Evolutionary conservation across 23 red algal species (phyloP).

Genomic region (Gracilaria caudata): DNA sequence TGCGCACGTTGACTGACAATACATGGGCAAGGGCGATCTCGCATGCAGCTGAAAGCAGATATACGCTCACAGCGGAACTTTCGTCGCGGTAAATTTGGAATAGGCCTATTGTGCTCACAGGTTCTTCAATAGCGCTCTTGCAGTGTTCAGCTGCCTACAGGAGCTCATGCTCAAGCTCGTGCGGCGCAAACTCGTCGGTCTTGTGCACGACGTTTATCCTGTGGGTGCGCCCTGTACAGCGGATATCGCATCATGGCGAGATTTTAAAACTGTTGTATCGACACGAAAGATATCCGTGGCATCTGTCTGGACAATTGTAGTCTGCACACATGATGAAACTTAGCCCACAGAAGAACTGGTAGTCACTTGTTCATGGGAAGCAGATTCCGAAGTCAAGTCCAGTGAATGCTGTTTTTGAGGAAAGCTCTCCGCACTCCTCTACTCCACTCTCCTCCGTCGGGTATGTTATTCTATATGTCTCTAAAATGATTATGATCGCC

Average conservation of each 20-base stretch:
- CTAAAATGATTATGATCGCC: no score
- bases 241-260: conserved; percentile 33
- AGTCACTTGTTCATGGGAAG: no score
- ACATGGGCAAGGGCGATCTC: conserved; percentile 68
- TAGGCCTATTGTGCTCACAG: conserved; percentile 53
- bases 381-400: no score
- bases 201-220: conserved; percentile 62
- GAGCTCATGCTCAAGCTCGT: conserved; percentile 74
- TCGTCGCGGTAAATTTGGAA: conserved; percentile 63
- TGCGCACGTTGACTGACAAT: conserved; percentile 63
- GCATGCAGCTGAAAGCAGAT: conserved; percentile 43
- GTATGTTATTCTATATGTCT: no score
- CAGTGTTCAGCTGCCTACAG: conserved; percentile 53
- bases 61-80: conserved; percentile 72
- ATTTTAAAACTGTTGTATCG: conserved; percentile 48
- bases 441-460: no score
- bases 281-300: no score
- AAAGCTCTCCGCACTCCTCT: no score
- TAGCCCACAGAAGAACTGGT: no score
- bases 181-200: conserved; percentile 52
- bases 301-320: no score
- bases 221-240: conserved; percentile 68
- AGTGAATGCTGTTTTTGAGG: no score
- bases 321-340: no score
- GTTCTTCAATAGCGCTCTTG: conserved; percentile 59